These are phyloP conservation scores for Sarocladiaceae sp. DNA, from an alignment of 2,329 filamentous ascomycete genomes.

Conservation along the genomic window DNA sequence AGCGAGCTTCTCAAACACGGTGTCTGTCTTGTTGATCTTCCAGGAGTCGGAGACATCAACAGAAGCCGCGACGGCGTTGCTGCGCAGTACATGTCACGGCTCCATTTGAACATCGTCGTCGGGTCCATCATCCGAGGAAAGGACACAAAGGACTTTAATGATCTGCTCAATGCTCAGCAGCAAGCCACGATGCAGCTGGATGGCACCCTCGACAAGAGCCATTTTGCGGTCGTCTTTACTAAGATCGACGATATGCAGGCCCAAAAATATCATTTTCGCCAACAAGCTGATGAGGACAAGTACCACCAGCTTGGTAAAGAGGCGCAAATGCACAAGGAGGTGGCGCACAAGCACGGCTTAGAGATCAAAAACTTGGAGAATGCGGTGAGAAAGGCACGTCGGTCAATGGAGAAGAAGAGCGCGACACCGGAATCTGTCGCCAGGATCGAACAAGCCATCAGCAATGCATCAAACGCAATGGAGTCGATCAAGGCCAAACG, in stretches of 20 bases:
- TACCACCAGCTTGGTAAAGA: neutral
- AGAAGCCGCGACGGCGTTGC: constrained; percentile 22
- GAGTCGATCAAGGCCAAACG: neutral
- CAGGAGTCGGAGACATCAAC: constrained; percentile 42
- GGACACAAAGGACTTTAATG: constrained; percentile 18
- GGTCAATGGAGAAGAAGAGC: neutral
- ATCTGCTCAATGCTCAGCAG: constrained; percentile 22
- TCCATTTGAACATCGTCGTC: constrained; percentile 25
- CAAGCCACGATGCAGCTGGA: constrained; percentile 22
- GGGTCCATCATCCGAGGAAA: constrained; percentile 19
- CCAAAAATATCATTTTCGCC: neutral
- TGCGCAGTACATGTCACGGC: constrained; percentile 10
- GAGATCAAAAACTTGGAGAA: neutral
- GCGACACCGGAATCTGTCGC: neutral
- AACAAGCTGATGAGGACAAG: neutral
- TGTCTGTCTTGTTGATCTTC: constrained; percentile 48
- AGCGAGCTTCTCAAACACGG: constrained; percentile 41
- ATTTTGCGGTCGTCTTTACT: constrained; percentile 22
- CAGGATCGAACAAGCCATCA: neutral
- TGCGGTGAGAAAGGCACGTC: neutral
- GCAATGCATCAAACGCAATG: neutral
- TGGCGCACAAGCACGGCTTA: neutral
- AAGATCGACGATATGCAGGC: constrained; percentile 24
- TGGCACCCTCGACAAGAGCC: constrained; percentile 18
- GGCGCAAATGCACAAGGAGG: neutral